phyloP scores from a whole-genome alignment of 2,329 filamentous ascomycete species.

The Colletotrichum zoysiae region DNA sequence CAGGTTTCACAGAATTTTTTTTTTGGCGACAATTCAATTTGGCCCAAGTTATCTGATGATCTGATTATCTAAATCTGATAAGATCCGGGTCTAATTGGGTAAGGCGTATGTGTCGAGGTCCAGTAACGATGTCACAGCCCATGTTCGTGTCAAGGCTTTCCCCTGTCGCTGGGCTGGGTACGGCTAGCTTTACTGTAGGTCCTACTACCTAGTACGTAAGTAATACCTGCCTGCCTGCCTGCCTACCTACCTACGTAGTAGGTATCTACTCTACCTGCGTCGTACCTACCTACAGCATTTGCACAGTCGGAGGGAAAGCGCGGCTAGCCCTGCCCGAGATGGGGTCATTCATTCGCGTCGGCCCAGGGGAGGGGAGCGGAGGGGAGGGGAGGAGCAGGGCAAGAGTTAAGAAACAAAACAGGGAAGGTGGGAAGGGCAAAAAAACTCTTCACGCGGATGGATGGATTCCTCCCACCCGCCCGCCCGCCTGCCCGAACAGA shows the following conservation, averaged over 20 bases:
- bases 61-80: conserved; percentile 44
- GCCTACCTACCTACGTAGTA: background rate
- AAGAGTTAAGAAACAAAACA: conserved; percentile 14
- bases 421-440: conserved; percentile 38
- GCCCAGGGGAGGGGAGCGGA: too few relatives aligned
- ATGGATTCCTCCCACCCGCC: conserved; percentile 27
- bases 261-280: background rate
- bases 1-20: background rate
- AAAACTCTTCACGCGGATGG: conserved; percentile 36
- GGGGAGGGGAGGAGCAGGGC: too few relatives aligned
- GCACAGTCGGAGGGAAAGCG: background rate
- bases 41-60: conserved; percentile 43
- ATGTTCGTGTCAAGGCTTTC: conserved; percentile 15
- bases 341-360: background rate
- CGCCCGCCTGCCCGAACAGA: background rate
- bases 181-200: conserved; percentile 3
- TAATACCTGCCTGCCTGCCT: too few relatives aligned
- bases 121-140: conserved; percentile 34
- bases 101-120: conserved; percentile 34
- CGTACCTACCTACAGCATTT: background rate
- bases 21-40: conserved; percentile 6
- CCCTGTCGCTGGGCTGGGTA: conserved; percentile 1
- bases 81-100: conserved; percentile 38
- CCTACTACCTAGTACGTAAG: too few relatives aligned
- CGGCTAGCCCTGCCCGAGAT: background rate